Conservation (phyloP, 2,329 filamentous ascomycete species). For the Dichotomopilus funicola region DNA sequence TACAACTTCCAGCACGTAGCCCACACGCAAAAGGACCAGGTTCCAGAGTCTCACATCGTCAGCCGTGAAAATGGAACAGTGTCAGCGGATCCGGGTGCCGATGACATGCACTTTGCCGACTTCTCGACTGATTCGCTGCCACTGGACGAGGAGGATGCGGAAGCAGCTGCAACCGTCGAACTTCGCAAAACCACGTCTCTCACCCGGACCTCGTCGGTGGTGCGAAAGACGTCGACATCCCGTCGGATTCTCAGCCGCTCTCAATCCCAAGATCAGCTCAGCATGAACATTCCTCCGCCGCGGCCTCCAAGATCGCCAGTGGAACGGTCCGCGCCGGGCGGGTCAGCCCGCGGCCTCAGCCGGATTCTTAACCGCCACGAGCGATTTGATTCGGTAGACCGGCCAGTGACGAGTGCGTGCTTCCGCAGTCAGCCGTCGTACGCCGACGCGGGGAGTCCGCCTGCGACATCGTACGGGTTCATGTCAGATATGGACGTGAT, state of each 20-base stretch:
- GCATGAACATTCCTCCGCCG: constrained; percentile 35
- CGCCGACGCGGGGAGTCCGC: constrained; percentile 22
- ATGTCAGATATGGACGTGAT: constrained; percentile 23
- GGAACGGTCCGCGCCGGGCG: constrained; percentile 26
- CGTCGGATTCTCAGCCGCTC: constrained; percentile 37
- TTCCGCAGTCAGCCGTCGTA: constrained; percentile 38
- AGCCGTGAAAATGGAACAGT: constrained; percentile 32
- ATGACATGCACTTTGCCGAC: constrained; percentile 41
- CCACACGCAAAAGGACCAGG: constrained; percentile 47
- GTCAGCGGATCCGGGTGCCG: constrained; percentile 33
- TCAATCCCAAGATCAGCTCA: constrained; percentile 46
- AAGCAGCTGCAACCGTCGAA: constrained; percentile 7
- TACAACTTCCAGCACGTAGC: constrained; percentile 63
- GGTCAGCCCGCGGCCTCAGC: constrained; percentile 48
- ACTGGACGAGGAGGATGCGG: constrained; percentile 17
- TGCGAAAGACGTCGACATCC: constrained; percentile 27
- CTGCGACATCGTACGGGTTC: constrained; percentile 26
- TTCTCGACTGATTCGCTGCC: constrained; percentile 41
- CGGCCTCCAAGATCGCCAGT: constrained; percentile 45
- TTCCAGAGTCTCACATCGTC: constrained; percentile 35
- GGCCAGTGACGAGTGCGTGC: constrained; percentile 39
- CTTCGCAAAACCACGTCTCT: constrained; percentile 19
- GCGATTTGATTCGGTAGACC: constrained; percentile 38
- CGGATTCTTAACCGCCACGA: constrained; percentile 42
- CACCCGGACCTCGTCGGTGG: constrained; percentile 24